phyloP scores from a whole-genome alignment of 2,329 filamentous ascomycete genomes.

The Aureobasidium pullulans region DNA sequence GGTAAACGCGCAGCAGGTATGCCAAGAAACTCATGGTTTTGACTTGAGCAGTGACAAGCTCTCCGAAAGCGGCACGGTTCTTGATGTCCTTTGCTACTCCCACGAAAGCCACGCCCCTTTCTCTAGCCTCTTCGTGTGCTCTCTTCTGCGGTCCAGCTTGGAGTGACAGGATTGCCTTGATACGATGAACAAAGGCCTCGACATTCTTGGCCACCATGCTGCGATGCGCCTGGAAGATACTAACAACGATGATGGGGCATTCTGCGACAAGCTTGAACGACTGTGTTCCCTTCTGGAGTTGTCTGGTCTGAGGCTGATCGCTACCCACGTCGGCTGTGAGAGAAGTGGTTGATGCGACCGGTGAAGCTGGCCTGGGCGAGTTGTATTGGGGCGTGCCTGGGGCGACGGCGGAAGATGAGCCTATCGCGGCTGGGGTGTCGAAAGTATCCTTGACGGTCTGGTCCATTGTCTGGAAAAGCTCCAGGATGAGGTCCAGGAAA shows the following conservation, averaged over 20 bases:
- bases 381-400: slow-evolving; percentile 68
- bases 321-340: slow-evolving; percentile 61
- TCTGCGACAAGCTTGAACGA: slow-evolving; percentile 98
- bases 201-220: slow-evolving; percentile 74
- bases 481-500: slow-evolving; percentile 85
- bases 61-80: slow-evolving; percentile 88
- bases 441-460: slow-evolving; percentile 92
- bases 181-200: slow-evolving; percentile 83
- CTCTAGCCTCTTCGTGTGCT: slow-evolving; percentile 77
- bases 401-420: slow-evolving; percentile 46
- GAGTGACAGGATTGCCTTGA: slow-evolving; percentile 79
- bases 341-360: slow-evolving; percentile 64
- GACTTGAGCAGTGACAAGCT: slow-evolving; percentile 95
- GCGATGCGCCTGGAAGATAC: slow-evolving; percentile 91
- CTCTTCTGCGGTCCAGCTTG: slow-evolving; percentile 91
- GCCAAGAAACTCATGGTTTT: slow-evolving; percentile 99
- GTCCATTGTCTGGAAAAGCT: slow-evolving; percentile 93
- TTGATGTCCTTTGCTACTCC: slow-evolving; percentile 91
- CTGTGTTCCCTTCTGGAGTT: slow-evolving; percentile 87
- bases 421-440: slow-evolving; percentile 55
- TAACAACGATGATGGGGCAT: slow-evolving; percentile 97
- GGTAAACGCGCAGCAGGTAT: slow-evolving; percentile 82
- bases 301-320: slow-evolving; percentile 74
- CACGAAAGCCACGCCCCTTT: slow-evolving; percentile 75
- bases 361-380: slow-evolving; percentile 83